Percentiles rank a stretch among this genome's conserved stretches.
These are phyloP conservation scores for Schizosaccharomyces versatilis DNA, from an alignment of 1,139 yeast species.

Conservation along the genomic window DNA sequence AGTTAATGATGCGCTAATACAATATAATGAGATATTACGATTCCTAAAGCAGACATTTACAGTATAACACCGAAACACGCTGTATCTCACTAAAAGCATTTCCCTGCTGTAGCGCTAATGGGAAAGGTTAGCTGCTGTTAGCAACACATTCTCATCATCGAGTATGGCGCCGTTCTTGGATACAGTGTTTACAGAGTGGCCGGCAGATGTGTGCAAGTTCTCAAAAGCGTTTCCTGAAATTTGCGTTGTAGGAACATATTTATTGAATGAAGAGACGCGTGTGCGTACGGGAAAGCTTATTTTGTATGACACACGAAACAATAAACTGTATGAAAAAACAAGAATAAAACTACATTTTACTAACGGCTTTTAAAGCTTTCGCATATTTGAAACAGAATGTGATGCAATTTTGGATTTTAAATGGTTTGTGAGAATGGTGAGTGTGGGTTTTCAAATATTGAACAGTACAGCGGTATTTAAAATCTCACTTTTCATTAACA, in stretches of 20 bases:
- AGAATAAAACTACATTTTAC: not conserved
- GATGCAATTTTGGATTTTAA: slow-evolving; percentile 2
- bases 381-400: not conserved
- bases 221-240: not conserved
- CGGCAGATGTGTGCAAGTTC: slow-evolving; percentile 2
- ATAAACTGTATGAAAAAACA: not conserved
- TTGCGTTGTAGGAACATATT: not conserved
- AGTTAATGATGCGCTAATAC: no score
- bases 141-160: not conserved
- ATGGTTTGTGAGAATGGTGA: not conserved
- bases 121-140: no score
- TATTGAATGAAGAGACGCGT: not conserved
- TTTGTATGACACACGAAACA: not conserved
- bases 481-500: not conserved
- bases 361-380: not conserved
- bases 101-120: no score
- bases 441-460: no score
- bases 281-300: not conserved
- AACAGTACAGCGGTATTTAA: no score
- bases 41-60: no score
- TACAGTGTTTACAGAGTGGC: slow-evolving; percentile 1
- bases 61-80: no score
- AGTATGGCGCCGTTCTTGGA: not conserved
- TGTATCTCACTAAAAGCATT: no score
- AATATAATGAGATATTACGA: no score